Conservation (phyloP, 2,329 filamentous ascomycete genomes). For the Fusarium nisikadoi region DNA sequence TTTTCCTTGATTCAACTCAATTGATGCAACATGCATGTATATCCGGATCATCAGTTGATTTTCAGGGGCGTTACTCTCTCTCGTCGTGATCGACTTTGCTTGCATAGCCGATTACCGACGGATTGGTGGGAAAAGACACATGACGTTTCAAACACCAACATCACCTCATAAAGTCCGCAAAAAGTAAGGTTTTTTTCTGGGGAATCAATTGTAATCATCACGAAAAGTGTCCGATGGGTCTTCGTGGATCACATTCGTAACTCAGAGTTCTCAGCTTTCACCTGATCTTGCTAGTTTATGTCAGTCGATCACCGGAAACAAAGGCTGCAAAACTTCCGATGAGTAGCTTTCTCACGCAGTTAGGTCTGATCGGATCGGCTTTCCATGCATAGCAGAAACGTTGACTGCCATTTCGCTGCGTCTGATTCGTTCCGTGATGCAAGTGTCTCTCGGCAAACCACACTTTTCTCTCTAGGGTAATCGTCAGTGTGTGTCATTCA, state of each 20-base stretch:
- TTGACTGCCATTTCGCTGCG: background rate
- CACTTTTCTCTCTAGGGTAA: constrained; percentile 25
- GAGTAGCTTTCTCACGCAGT: constrained; percentile 1
- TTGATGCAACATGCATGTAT: background rate
- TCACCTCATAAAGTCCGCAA: constrained; percentile 27
- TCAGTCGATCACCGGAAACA: background rate
- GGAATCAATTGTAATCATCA: constrained; percentile 14
- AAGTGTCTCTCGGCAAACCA: background rate
- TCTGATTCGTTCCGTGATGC: constrained; percentile 28
- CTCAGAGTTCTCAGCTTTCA: constrained; percentile 7
- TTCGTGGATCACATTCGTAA: background rate
- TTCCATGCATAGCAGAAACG: constrained; percentile 26
- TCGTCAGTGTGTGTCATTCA: constrained; percentile 20
- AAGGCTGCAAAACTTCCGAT: background rate
- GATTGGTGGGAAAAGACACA: constrained; percentile 25
- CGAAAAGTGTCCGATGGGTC: background rate
- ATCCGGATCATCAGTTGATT: constrained; percentile 4
- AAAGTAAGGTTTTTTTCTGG: background rate
- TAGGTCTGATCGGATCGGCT: constrained; percentile 14
- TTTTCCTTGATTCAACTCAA: background rate
- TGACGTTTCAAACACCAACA: constrained; percentile 26
- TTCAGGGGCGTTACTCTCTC: constrained; percentile 19
- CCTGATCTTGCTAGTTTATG: constrained; percentile 4
- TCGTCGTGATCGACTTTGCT: constrained; percentile 27
- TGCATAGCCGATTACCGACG: constrained; percentile 35